Base-by-base conservation (phyloP, 2,329 filamentous ascomycete species). In the Phyllosticta citrichinensis region DNA sequence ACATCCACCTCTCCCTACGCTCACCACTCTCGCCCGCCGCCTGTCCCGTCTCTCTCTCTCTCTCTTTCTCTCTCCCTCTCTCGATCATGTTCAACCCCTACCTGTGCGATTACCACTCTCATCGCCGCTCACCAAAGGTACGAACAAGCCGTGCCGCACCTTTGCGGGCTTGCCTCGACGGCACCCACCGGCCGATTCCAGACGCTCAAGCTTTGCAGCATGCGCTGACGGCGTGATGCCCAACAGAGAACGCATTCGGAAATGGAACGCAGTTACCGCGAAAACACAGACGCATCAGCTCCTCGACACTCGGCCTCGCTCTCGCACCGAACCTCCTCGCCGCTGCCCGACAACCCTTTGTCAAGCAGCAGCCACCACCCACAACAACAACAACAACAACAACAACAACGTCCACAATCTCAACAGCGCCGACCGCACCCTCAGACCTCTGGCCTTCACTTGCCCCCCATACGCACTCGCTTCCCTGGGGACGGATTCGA, bases 401-500 rank as follows among this genome's bases (percentile, higher is more conserved):
- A 20, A n/a, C 62, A 40, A 22, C 55, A 33, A 52, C 60, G 12
- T 33, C 60, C 17, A 35, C 60, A 40, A 58, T 25, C 53, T 33
- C 56, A 52, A 51, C 58, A 22, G 12, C 33, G 33, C 47, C 51
- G 57, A 59, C 61, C n/a, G 27, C 63, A 66, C 33, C 61, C 61
- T 8, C 63, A 65, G 17, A 58, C 63, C 40, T 66, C 65, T 40
- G 64, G 66, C 19, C 63, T 68, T 30, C 68, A 67, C 60, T 66
- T 68, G 10, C 66, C 69, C 11, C 64, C 56, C 3, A 17, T 62
- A 9, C 60, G 55, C 24, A 63, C 27, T 17, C 59, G 59, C 59
- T 80, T 71, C 64, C 68, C 74, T 14, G 79, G 81, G n/a, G 80
- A 83, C 71, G 81, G 82, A 3, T 73, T 77, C 53, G 83, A 85